These are phyloP conservation scores for Tetrahymena elliotti DNA, from an alignment of 73 alveolate genomes.

Conservation along the genomic window DNA sequence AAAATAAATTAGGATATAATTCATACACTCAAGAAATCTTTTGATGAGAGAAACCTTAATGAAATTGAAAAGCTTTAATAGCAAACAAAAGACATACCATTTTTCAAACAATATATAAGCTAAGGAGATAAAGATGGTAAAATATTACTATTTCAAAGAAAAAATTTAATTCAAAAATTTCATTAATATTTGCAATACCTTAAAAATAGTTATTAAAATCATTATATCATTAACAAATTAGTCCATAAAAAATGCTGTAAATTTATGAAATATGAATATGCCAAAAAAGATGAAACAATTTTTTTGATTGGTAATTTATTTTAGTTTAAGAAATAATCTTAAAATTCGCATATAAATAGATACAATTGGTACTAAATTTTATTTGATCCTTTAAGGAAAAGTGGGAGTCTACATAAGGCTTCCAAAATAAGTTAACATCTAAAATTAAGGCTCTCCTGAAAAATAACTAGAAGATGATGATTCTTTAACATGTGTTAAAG, in stretches of 20 bases:
- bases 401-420: slow-evolving; percentile 23
- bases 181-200: too few species aligned
- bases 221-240: not conserved
- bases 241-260: not conserved
- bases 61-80: not conserved
- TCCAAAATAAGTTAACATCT: not conserved
- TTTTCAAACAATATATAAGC: not conserved
- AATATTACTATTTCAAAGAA: not conserved
- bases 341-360: not conserved
- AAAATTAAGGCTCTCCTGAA: not conserved
- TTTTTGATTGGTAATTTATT: not conserved
- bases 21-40: not conserved
- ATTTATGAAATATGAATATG: not conserved
- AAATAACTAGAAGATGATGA: not conserved
- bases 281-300: not conserved
- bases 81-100: not conserved
- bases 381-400: slow-evolving; percentile 28
- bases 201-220: not conserved
- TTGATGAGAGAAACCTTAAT: not conserved
- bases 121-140: not conserved
- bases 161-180: too few species aligned
- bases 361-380: slow-evolving; percentile 26
- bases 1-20: not conserved
- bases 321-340: not conserved
- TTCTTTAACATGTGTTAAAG: slow-evolving; percentile 11